Base-by-base conservation (phyloP, 2,329 filamentous ascomycete species). In the Fusarium albidum region DNA sequence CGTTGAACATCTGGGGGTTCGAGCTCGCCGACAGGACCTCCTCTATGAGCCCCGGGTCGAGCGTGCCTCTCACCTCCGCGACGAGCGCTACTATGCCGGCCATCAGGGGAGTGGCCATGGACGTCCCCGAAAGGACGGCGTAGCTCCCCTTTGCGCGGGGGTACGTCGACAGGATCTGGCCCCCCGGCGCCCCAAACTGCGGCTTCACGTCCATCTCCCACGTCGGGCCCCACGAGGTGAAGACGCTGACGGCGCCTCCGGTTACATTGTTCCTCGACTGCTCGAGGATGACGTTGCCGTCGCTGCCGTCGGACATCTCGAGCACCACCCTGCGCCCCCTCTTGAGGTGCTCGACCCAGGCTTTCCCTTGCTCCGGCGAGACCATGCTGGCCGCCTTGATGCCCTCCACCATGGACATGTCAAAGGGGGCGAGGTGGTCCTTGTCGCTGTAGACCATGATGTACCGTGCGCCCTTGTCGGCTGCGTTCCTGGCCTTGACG, bases 401-500 rank as follows among this genome's bases (percentile, higher is more conserved):
- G 3, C 68, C 67, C 0, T 65, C 33, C 2, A 73, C 73, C 1
- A 37, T 26, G 0, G 64, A 57, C 4, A 75, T 70, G 31, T 75
- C 69, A 10, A 75, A 72, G 8, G 64, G 55, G 5, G 66, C 57
- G 3, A 76, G 71, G 12, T 71, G 74, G 7, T 61, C 57, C 14
- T 44, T 56, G 57, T 82, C 84, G 75, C 87, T 87, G 71, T 87
- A 88, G 63, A 86, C 74, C 59, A 89, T 70, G 47, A 89, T 70
- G 58, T 87, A 86, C 65, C 81, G 79, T 42, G 83, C 86, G 10
- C 86, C 86, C 41, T 77, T 76, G 7, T 74, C 77, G 3, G 73
- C 79, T 5, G 81, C 81, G 52, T 84, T 82, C 33, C 72, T 65
- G 3, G 78, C 78, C 73, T 88, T 87, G 11, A 76, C 62, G 3